Conservation (phyloP, 345 rosid genomes). For the Eucalyptus regnans region DNA sequence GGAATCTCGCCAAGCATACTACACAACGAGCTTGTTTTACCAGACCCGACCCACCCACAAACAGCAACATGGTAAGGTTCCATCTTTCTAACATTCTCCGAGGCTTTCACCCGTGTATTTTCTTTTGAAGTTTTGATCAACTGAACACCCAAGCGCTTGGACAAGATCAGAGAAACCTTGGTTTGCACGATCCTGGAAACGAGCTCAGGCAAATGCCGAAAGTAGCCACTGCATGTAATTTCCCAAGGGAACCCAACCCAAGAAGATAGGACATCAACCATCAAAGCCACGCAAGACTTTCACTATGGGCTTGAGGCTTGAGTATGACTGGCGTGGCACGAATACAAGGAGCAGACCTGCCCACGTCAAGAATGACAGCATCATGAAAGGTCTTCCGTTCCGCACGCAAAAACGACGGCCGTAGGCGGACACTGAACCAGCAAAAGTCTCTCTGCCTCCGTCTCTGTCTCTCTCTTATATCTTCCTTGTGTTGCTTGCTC, state of each 20-base stretch:
- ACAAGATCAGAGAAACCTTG: conserved; percentile 40
- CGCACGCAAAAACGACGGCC: neutral
- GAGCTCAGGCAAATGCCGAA: conserved; percentile 52
- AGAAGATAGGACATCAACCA: neutral
- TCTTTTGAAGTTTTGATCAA: conserved; percentile 2
- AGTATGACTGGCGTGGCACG: neutral
- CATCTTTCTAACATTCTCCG: conserved; percentile 24
- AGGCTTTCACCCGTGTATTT: conserved; percentile 6
- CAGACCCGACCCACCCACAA: conserved; percentile 80
- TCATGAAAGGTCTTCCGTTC: neutral
- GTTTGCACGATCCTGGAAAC: conserved; percentile 45
- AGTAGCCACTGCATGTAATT: conserved; percentile 20
- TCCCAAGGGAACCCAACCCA: conserved; percentile 22
- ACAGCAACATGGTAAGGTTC: conserved; percentile 55
- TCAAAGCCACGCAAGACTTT: neutral
- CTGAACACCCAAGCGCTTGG: conserved; percentile 30
- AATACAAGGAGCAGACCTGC: neutral
- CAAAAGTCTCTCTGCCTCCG: neutral
- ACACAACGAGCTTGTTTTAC: conserved; percentile 65
- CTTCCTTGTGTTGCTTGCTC: neutral
- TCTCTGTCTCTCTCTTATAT: neutral
- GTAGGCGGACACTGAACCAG: neutral
- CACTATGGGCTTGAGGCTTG: too few relatives aligned
- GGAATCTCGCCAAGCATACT: conserved; percentile 78
- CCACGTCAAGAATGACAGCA: neutral